A percentile compares a stretch with the other conserved stretches of the same genome.
phyloP scores from a whole-genome alignment of 163 green algal genomes.

The Prototheca wickerhamii region DNA sequence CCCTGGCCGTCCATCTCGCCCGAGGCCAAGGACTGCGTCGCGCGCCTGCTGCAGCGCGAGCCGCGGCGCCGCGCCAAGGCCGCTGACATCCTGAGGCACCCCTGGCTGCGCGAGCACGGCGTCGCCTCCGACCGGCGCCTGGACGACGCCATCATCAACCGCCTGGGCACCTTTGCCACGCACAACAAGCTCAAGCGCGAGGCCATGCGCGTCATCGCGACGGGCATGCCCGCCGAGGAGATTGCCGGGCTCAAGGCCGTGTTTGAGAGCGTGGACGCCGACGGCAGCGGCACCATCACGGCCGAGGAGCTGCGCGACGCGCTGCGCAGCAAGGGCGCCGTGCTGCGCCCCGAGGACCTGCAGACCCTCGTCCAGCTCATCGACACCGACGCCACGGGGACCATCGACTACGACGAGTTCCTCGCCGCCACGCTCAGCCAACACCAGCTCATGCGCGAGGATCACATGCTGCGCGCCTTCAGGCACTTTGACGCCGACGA shows the following conservation, averaged over 20 bases:
- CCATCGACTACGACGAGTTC: constrained; percentile 93
- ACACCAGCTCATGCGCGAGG: constrained; percentile 53
- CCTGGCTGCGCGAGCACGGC: constrained; percentile 89
- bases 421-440: constrained; percentile 86
- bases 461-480: constrained; percentile 55
- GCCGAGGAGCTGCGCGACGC: constrained; percentile 80
- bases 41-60: constrained; percentile 81
- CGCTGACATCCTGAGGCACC: constrained; percentile 80
- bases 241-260: constrained; percentile 82
- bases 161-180: constrained; percentile 81
- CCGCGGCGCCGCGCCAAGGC: constrained; percentile 63
- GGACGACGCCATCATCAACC: constrained; percentile 80
- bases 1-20: constrained; percentile 87
- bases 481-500: constrained; percentile 63
- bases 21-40: constrained; percentile 84
- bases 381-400: constrained; percentile 81
- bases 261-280: constrained; percentile 88
- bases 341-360: constrained; percentile 43
- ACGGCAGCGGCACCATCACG: constrained; percentile 89
- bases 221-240: constrained; percentile 75
- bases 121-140: constrained; percentile 75
- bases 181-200: constrained; percentile 98
- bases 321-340: constrained; percentile 46
- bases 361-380: constrained; percentile 59
- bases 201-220: constrained; percentile 85